phyloP scores from a whole-genome alignment of 306 rosid genomes.

The barrel medic (Medicago truncatula) region MtrunA17r5.0-ANR NC_053049.1:35678501-35679000 shows the following conservation, averaged over 20 bases:
- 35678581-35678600: constrained; percentile 38
- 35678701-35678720: constrained; percentile 51
- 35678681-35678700: constrained; percentile 46
- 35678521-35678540: constrained; percentile 33
- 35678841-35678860: constrained; percentile 84
- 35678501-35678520: constrained; percentile 34
- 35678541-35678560: constrained; percentile 42
- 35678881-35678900: constrained; percentile 9
- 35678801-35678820: constrained; percentile 68
- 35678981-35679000: too few species aligned
- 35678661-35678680: constrained; percentile 53
- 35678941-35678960: too few species aligned
- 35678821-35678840: constrained; percentile 79
- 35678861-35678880: constrained; percentile 18
- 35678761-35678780: constrained; percentile 44
- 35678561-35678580: constrained; percentile 42
- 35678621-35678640: constrained; percentile 59
- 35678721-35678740: constrained; percentile 44
- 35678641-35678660: constrained; percentile 51
- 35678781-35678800: constrained; percentile 10
- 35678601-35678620: constrained; percentile 45
- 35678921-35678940: too few species aligned
- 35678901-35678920: background rate
- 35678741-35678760: constrained; percentile 34
- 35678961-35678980: too few species aligned